Evolutionary conservation across 78 protist genomes (phyloP).

Genomic region (Capsaspora owczarzaki): DNA sequence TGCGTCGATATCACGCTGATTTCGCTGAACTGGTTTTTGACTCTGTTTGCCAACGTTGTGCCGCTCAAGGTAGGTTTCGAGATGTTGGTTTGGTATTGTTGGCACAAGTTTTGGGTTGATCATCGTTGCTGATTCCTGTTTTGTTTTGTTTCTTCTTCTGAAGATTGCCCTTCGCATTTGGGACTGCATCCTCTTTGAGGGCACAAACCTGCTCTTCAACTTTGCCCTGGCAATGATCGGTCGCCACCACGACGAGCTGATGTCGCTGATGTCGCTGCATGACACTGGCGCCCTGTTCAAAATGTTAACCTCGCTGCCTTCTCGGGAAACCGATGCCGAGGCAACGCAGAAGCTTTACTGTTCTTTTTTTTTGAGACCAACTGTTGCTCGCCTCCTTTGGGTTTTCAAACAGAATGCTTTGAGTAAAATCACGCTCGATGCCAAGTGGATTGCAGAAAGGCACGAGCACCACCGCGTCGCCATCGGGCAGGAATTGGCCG

Average conservation of each 20-base stretch:
- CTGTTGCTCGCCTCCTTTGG: not conserved
- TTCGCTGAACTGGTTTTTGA: conserved; percentile 3
- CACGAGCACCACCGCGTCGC: not conserved
- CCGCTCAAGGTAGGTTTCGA: not conserved
- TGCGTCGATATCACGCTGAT: not conserved
- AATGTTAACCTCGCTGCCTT: no score
- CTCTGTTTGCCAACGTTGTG: not conserved
- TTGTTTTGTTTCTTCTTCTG: not conserved
- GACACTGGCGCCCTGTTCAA: no score
- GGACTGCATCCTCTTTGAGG: conserved; percentile 7
- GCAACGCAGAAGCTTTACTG: not conserved
- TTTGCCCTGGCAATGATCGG: not conserved
- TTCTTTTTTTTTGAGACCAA: not conserved
- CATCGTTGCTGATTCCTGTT: not conserved
- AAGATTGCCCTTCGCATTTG: not conserved
- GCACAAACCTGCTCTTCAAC: not conserved
- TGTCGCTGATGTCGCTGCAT: not conserved
- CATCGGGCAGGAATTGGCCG: not conserved
- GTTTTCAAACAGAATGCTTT: not conserved
- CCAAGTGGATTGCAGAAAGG: not conserved
- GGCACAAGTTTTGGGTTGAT: not conserved
- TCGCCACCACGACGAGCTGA: not conserved
- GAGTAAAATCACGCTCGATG: not conserved
- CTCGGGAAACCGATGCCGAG: not conserved
- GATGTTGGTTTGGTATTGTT: not conserved